Evolutionary conservation across 1,284 basidiomycete species (phyloP), one percentile per base, ranked within the genome.

Genomic region (Ustilago hordei): DNA sequence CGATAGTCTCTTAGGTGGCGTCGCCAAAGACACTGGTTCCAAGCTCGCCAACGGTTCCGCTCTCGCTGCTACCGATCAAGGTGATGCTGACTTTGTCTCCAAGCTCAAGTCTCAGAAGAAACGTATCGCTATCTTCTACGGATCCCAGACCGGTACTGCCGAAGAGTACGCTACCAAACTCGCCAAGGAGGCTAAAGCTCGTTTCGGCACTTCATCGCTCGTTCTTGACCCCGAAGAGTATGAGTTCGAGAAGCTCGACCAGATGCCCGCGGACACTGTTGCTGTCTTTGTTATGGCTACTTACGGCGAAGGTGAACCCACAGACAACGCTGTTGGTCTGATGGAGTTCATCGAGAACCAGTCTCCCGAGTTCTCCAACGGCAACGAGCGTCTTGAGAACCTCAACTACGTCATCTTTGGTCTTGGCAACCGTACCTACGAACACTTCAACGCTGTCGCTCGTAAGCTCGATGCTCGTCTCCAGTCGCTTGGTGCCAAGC

Each of bases 251-350:
- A 95, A 93, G 87, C 91, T 99, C 76, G 95, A 98, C 87, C 90
- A 92, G 86, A 86, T 98, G 39, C 94, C 96, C 3, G 91, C 93
- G 70, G 92, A 95, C 86, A 92, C 90, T 79, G 92, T 92, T 47
- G 93, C 92, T 68, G 91, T 97, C 87, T 98, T 99, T 85, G 94
- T 97, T 82, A 91, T 99, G 91, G 96, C 96, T 31, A 98, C 96
- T 13, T 99, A 99, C 84, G 96, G 96, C 74, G 96, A 99, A 88
- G 96, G 95, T 68, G 96, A 99, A 87, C 97, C 96, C 28, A 99
- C 96, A 19, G 96, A 99, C 87, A 99, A 99, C 85, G 94, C 95
- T n/a, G 94, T 97, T 39, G 91, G 92, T 73, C 91, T 99, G 80
- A 92, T 95, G 91, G 94, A 97, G 86, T 95, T 95, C 87, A 86